Percentiles rank a stretch among this genome's conserved stretches.
Evolutionary conservation across 1,284 basidiomycete species (phyloP).

Genomic region (Fomitopsis palustris): DNA sequence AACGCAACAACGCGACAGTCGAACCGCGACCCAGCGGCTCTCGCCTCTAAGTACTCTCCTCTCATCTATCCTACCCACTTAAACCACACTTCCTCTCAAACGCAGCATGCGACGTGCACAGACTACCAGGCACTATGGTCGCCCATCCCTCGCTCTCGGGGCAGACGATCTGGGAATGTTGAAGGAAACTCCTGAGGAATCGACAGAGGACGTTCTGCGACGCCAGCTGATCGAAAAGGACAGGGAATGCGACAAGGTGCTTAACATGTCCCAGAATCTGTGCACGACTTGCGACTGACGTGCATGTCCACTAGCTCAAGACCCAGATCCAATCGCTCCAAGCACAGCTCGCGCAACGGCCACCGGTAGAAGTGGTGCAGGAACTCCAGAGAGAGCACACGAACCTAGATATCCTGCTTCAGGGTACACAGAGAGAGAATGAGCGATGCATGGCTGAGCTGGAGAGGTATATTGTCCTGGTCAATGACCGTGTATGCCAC

Average conservation of each 20-base stretch:
- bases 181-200: slow-evolving; percentile 52
- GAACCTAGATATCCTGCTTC: slow-evolving; percentile 65
- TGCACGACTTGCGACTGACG: background rate
- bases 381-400: slow-evolving; percentile 65
- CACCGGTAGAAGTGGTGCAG: slow-evolving; percentile 60
- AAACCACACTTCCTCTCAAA: background rate
- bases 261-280: background rate
- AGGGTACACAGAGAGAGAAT: slow-evolving; percentile 76
- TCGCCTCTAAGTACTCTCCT: background rate
- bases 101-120: slow-evolving; percentile 29
- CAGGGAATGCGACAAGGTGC: slow-evolving; percentile 66
- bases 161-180: slow-evolving; percentile 58
- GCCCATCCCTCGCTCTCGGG: slow-evolving; percentile 43
- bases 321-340: slow-evolving; percentile 58
- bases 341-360: slow-evolving; percentile 58
- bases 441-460: slow-evolving; percentile 74
- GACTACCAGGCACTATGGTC: slow-evolving; percentile 43
- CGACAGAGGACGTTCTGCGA: slow-evolving; percentile 56
- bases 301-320: slow-evolving; percentile 37
- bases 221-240: slow-evolving; percentile 67
- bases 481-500: background rate
- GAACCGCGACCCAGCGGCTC: background rate
- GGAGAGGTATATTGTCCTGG: slow-evolving; percentile 45
- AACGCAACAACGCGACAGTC: background rate
- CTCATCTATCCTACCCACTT: background rate